These are phyloP conservation scores for Caryopteris hybrid DNA, from an alignment of 305 asterid species.

Conservation along the genomic window DNA sequence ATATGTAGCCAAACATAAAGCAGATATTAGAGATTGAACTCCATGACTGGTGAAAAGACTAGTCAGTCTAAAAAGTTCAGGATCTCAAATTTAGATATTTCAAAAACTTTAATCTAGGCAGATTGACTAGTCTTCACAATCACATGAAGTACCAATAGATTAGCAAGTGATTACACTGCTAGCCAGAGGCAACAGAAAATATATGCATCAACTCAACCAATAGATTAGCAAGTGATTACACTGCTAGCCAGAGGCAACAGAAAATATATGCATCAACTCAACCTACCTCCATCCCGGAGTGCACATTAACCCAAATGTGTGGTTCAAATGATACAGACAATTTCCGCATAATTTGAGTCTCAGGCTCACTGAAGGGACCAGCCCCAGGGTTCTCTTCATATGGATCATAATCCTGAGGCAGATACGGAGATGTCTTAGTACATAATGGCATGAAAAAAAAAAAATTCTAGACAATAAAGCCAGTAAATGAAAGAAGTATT, in stretches of 20 bases:
- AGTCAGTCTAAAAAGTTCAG: not conserved
- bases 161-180: not conserved
- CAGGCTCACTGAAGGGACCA: conserved; percentile 95
- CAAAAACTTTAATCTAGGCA: not conserved
- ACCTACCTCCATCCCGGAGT: conserved; percentile 96
- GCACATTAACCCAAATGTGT: conserved; percentile 96
- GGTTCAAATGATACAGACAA: conserved; percentile 80
- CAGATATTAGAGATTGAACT: not conserved
- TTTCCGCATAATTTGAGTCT: conserved; percentile 86
- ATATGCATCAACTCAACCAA: not conserved
- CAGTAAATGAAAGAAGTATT: not conserved
- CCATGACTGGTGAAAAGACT: not conserved
- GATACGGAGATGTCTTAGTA: conserved; percentile 16
- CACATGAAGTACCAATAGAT: not conserved
- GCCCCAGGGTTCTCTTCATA: conserved; percentile 92
- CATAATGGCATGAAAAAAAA: not conserved
- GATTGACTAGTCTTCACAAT: not conserved
- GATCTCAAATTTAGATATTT: not conserved
- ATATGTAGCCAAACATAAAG: not conserved
- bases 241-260: conserved; percentile 4
- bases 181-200: conserved; percentile 9
- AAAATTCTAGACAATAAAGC: not conserved
- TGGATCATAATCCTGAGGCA: conserved; percentile 89
- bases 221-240: conserved; percentile 1
- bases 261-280: conserved; percentile 5